These are phyloP conservation scores for Exserohilum rostratum DNA, from an alignment of 2,329 filamentous ascomycete genomes.

Conservation along the genomic window DNA sequence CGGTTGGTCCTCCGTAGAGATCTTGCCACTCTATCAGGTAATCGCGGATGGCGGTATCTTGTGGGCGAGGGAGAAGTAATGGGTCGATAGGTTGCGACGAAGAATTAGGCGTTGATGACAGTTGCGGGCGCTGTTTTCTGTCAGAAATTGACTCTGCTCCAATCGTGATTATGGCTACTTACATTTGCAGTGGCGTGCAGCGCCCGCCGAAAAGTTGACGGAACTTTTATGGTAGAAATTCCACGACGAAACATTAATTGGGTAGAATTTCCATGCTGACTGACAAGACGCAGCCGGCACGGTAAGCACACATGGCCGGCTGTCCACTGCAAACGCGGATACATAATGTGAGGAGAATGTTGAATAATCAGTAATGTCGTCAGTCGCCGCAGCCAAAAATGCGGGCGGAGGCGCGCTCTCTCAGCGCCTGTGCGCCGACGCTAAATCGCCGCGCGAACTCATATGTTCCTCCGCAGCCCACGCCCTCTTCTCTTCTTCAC, in stretches of 20 bases:
- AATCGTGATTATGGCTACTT: constrained; percentile 1
- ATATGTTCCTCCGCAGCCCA: constrained; percentile 22
- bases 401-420: constrained; percentile 22
- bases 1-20: constrained; percentile 44
- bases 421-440: constrained; percentile 19
- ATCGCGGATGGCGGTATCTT: constrained; percentile 30
- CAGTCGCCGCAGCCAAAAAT: constrained; percentile 14
- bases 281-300: constrained; percentile 33
- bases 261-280: constrained; percentile 3
- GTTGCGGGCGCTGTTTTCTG: constrained; percentile 20
- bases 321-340: constrained; percentile 19
- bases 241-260: constrained; percentile 6
- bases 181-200: constrained; percentile 32
- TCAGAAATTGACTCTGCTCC: constrained; percentile 14
- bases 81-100: constrained; percentile 19
- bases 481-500: constrained; percentile 15
- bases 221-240: constrained; percentile 15
- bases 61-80: constrained; percentile 17
- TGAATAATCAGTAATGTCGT: constrained; percentile 11
- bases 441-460: constrained; percentile 24
- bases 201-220: constrained; percentile 21
- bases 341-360: constrained; percentile 19
- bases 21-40: constrained; percentile 53
- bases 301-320: constrained; percentile 28
- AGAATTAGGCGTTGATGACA: constrained; percentile 4